Conservation (phyloP, 2,329 filamentous ascomycete genomes). For the Byssoonygena ceratinophila region DNA sequence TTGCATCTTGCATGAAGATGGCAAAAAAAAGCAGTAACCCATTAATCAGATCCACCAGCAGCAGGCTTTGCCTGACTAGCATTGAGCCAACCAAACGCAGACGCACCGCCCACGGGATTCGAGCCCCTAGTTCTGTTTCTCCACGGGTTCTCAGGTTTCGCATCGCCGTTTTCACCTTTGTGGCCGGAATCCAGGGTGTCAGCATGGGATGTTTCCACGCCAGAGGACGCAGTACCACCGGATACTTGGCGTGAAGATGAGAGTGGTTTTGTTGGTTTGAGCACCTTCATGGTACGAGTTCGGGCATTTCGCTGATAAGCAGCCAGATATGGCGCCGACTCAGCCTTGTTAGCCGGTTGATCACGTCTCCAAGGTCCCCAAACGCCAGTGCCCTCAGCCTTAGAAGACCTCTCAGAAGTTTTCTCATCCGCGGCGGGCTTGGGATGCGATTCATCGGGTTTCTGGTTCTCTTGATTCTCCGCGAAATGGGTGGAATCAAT, state of each 20-base stretch:
- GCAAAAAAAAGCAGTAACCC: not conserved
- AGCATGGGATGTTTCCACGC: not conserved
- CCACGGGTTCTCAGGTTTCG: conserved; percentile 21
- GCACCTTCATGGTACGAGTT: conserved; percentile 69
- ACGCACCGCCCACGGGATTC: conserved; percentile 49
- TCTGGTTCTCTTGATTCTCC: conserved; percentile 15
- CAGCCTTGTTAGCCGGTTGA: conserved; percentile 19
- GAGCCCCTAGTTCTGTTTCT: conserved; percentile 46
- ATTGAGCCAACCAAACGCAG: conserved; percentile 18
- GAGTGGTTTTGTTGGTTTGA: conserved; percentile 61
- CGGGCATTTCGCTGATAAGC: conserved; percentile 58
- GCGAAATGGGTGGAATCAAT: conserved; percentile 20
- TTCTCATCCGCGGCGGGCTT: conserved; percentile 26
- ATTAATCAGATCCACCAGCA: not conserved
- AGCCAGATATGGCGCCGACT: conserved; percentile 35
- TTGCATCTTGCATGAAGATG: not conserved
- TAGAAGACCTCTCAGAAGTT: conserved; percentile 18
- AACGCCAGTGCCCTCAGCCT: conserved; percentile 43
- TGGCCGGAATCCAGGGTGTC: not conserved
- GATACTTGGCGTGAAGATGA: conserved; percentile 24
- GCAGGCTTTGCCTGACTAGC: conserved; percentile 4
- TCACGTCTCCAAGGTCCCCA: conserved; percentile 61
- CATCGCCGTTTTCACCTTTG: not conserved
- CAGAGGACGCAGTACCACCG: conserved; percentile 1
- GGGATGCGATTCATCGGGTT: conserved; percentile 13